Evolutionary conservation across 2,329 filamentous ascomycete genomes (phyloP).

Genomic region (Nannizziopsis barbatae): DNA sequence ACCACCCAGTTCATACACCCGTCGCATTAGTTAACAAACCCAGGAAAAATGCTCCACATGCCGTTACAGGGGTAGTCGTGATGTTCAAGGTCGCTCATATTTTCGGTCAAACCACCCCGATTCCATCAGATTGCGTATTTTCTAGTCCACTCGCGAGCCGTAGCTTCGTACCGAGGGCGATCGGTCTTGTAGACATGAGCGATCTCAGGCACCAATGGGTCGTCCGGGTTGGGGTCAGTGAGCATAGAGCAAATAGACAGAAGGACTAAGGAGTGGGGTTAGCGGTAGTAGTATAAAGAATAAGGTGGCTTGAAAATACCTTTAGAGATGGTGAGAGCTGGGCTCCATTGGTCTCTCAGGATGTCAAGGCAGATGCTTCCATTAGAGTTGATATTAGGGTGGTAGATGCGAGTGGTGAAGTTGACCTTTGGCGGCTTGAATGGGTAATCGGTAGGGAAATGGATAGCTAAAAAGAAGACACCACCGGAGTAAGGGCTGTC

Average conservation of each 20-base stretch:
- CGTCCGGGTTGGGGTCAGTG: slow-evolving; percentile 97
- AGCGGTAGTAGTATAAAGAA: background rate
- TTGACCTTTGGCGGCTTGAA: slow-evolving; percentile 99
- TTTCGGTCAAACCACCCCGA: background rate
- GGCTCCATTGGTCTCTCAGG: slow-evolving; percentile 97
- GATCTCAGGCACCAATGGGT: slow-evolving; percentile 96
- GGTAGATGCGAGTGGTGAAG: slow-evolving; percentile 99
- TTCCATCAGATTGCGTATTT: slow-evolving; percentile 82
- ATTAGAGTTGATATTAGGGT: slow-evolving; percentile 99
- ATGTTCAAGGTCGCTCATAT: slow-evolving; percentile 6
- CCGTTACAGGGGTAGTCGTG: slow-evolving; percentile 9
- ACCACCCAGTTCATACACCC: slow-evolving; percentile 11
- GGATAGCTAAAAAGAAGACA: slow-evolving; percentile 97
- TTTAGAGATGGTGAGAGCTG: slow-evolving; percentile 95
- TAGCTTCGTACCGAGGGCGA: slow-evolving; percentile 87
- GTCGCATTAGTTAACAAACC: slow-evolving; percentile 10
- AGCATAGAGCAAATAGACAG: slow-evolving; percentile 99
- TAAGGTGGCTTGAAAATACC: slow-evolving; percentile 45
- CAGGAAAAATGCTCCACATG: slow-evolving; percentile 11
- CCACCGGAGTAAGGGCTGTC: slow-evolving; percentile 97
- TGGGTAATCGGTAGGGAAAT: slow-evolving; percentile 99
- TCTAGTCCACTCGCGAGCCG: slow-evolving; percentile 93
- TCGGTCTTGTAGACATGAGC: slow-evolving; percentile 99
- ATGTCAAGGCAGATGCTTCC: slow-evolving; percentile 99
- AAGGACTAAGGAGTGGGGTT: slow-evolving; percentile 52